Conservation (phyloP, 2,329 filamentous ascomycete species). For the Apiospora saccharicola region DNA sequence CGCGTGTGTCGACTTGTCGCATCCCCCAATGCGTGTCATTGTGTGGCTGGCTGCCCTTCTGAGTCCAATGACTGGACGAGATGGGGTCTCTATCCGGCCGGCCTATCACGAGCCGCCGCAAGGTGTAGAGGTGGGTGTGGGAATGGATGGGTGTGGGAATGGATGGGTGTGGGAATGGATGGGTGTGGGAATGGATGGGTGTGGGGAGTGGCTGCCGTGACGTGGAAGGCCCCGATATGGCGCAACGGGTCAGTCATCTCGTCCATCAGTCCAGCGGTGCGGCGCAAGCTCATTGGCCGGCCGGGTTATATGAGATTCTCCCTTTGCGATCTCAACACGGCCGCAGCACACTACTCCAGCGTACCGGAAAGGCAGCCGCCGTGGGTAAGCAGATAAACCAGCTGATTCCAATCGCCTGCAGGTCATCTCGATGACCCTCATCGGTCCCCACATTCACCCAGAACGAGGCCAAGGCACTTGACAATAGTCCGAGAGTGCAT, state of each 20-base stretch:
- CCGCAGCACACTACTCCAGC: neutral
- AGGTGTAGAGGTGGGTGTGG: slow-evolving; percentile 15
- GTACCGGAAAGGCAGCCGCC: slow-evolving; percentile 16
- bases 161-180: neutral
- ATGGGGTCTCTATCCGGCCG: slow-evolving; percentile 4
- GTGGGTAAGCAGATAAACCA: slow-evolving; percentile 9
- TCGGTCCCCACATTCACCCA: slow-evolving; percentile 8
- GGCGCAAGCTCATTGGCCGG: neutral
- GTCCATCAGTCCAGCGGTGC: neutral
- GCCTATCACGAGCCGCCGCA: slow-evolving; percentile 2
- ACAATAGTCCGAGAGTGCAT: slow-evolving; percentile 12
- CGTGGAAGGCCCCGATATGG: slow-evolving; percentile 20
- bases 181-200: neutral
- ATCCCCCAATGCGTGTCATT: slow-evolving; percentile 20
- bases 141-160: neutral
- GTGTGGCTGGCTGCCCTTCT: slow-evolving; percentile 13
- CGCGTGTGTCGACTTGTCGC: slow-evolving; percentile 15
- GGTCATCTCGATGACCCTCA: slow-evolving; percentile 18
- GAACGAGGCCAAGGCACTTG: neutral
- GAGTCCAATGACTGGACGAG: slow-evolving; percentile 15
- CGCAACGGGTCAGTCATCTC: slow-evolving; percentile 21
- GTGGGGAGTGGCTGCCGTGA: slow-evolving; percentile 8
- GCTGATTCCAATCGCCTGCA: slow-evolving; percentile 9
- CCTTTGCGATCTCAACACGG: slow-evolving; percentile 1
- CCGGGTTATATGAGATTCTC: neutral